Evolutionary conservation across 371 early-diverging fungal genomes (phyloP).

Genomic region (Apophysomyces sp.): DNA sequence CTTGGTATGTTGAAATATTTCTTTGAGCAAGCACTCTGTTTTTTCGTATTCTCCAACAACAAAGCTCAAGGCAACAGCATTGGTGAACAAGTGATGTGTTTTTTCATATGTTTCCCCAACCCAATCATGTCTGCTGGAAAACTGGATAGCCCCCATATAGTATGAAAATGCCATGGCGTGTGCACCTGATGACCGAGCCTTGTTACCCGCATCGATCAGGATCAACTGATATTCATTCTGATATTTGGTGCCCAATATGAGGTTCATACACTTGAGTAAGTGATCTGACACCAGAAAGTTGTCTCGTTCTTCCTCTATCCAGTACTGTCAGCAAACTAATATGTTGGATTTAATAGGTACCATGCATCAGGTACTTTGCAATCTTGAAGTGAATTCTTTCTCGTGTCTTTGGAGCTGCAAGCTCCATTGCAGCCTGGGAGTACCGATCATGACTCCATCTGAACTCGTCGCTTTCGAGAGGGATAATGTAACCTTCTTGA

Average conservation of each 20-base stretch:
- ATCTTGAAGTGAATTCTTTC: constrained; percentile 40
- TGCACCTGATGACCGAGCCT: constrained; percentile 38
- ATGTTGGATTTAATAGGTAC: constrained; percentile 4
- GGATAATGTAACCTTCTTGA: constrained; percentile 47
- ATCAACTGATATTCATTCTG: constrained; percentile 22
- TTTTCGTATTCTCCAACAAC: constrained; percentile 35
- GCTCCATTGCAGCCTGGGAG: constrained; percentile 48
- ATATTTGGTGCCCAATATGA: constrained; percentile 18
- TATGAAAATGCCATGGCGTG: constrained; percentile 39
- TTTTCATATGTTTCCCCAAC: constrained; percentile 9
- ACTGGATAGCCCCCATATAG: constrained; percentile 30
- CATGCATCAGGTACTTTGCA: constrained; percentile 28
- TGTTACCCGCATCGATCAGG: constrained; percentile 34
- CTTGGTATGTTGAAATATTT: constrained; percentile 28
- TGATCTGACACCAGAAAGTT: constrained; percentile 40
- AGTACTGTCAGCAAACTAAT: too few species aligned
- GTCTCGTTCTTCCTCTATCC: constrained; percentile 26
- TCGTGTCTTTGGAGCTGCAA: constrained; percentile 30
- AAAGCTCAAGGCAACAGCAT: constrained; percentile 38
- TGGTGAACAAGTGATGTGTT: constrained; percentile 29
- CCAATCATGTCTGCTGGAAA: constrained; percentile 22
- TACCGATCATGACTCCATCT: constrained; percentile 49
- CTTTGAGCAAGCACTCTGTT: constrained; percentile 25
- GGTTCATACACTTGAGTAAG: constrained; percentile 30
- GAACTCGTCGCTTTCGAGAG: constrained; percentile 41